phyloP scores from a whole-genome alignment of 345 rosid genomes.

The Eucalyptus tenuipes region DNA sequence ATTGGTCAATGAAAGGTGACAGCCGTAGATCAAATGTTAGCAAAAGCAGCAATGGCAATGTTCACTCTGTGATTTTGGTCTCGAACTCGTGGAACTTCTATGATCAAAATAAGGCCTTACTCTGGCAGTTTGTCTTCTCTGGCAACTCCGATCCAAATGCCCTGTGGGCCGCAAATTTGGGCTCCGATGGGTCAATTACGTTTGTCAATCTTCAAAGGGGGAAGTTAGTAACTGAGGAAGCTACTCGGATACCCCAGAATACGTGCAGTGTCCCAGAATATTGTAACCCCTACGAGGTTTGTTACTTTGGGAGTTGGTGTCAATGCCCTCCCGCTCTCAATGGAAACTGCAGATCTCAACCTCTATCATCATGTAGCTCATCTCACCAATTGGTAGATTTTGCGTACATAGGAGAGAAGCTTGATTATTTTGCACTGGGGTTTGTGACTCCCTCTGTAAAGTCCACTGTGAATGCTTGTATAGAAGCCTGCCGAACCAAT shows the following conservation, averaged over 20 bases:
- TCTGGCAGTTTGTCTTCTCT: slow-evolving; percentile 25
- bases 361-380: slow-evolving; percentile 8
- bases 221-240: background rate
- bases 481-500: slow-evolving; percentile 26
- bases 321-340: slow-evolving; percentile 14
- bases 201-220: slow-evolving; percentile 19
- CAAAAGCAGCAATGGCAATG: slow-evolving; percentile 3
- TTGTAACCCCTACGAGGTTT: slow-evolving; percentile 12
- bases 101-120: slow-evolving; percentile 5
- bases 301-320: slow-evolving; percentile 16
- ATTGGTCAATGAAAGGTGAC: slow-evolving; percentile 29
- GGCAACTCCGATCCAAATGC: slow-evolving; percentile 10
- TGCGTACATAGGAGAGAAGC: slow-evolving; percentile 19
- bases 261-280: slow-evolving; percentile 22
- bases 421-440: slow-evolving; percentile 35
- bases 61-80: slow-evolving; percentile 14
- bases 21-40: slow-evolving; percentile 1
- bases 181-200: slow-evolving; percentile 10
- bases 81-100: slow-evolving; percentile 41
- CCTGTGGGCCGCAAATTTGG: slow-evolving; percentile 26
- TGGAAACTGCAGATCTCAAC: slow-evolving; percentile 13
- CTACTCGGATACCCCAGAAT: slow-evolving; percentile 17
- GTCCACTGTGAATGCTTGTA: slow-evolving; percentile 15
- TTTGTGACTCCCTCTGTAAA: slow-evolving; percentile 14
- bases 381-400: slow-evolving; percentile 3